phyloP scores from a whole-genome alignment of 768 basidiomycete genomes.

The Podaxis rugospora region DNA sequence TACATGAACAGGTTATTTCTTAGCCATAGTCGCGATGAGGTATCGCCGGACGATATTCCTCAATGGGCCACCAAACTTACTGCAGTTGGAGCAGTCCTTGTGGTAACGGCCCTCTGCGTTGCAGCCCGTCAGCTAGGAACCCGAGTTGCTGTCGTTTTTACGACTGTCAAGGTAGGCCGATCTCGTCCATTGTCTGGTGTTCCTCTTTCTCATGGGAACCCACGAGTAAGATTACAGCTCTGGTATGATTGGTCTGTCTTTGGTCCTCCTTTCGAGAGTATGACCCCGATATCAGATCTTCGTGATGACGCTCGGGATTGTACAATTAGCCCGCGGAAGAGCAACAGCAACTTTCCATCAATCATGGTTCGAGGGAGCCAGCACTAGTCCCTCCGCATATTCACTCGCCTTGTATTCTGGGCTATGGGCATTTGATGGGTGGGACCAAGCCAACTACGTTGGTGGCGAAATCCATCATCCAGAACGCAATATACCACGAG shows the following conservation, averaged over 20 bases:
- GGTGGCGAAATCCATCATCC: constrained; percentile 84
- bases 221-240: constrained; percentile 47
- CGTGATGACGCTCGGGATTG: constrained; percentile 73
- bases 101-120: constrained; percentile 77
- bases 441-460: constrained; percentile 92
- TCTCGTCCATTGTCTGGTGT: background rate
- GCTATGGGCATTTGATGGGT: constrained; percentile 94
- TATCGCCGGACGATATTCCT: constrained; percentile 76
- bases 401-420: constrained; percentile 95
- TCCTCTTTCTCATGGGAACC: constrained; percentile 6
- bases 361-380: constrained; percentile 70
- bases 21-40: constrained; percentile 65
- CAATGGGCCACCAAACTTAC: constrained; percentile 91
- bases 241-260: constrained; percentile 41
- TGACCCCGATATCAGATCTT: constrained; percentile 40
- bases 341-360: constrained; percentile 63
- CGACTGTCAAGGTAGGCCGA: constrained; percentile 67
- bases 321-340: constrained; percentile 69
- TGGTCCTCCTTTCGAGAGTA: background rate
- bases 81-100: constrained; percentile 64
- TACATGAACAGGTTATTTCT: constrained; percentile 89
- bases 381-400: constrained; percentile 76
- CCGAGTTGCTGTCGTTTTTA: constrained; percentile 82
- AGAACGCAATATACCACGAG: constrained; percentile 81
- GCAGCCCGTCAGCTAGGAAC: constrained; percentile 75